A percentile compares a stretch with the other conserved stretches of the same genome.
These are phyloP conservation scores for Escovopsis sp. DNA, from an alignment of 2,329 filamentous ascomycete genomes.

Conservation along the genomic window DNA sequence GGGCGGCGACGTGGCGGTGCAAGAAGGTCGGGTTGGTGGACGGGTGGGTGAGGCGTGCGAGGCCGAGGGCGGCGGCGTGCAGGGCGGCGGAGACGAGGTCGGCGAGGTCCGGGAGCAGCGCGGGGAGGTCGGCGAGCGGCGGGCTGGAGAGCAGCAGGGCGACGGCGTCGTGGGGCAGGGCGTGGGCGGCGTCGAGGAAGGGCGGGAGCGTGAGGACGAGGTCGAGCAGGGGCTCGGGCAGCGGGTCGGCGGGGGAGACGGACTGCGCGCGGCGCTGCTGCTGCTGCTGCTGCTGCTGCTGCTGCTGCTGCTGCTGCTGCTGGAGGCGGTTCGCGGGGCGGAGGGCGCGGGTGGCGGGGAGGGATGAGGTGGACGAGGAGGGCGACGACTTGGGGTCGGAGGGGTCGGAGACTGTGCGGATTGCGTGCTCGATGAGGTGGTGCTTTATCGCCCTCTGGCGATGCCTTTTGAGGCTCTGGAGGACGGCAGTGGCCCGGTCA, in stretches of 20 bases:
- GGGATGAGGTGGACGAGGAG: conserved; percentile 9
- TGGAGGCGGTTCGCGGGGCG: conserved; percentile 5
- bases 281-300: no score
- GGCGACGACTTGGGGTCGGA: conserved; percentile 6
- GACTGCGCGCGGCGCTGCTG: no score
- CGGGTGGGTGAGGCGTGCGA: conserved; percentile 34
- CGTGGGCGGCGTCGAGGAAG: conserved; percentile 24
- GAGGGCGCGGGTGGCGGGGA: conserved; percentile 5
- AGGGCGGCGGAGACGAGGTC: conserved; percentile 35
- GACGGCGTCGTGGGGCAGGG: conserved; percentile 21
- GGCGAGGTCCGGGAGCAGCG: conserved; percentile 33
- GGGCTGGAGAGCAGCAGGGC: conserved; percentile 33
- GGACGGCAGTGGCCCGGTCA: no score
- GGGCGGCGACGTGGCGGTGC: conserved; percentile 39
- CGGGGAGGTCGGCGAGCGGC: conserved; percentile 32
- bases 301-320: conserved; percentile 2
- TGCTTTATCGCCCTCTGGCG: conserved; percentile 34
- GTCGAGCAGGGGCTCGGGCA: conserved; percentile 34
- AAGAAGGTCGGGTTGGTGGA: conserved; percentile 39
- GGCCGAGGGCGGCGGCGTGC: conserved; percentile 30
- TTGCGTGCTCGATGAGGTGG: conserved; percentile 35
- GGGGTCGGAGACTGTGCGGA: conserved; percentile 26
- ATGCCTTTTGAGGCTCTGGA: conserved; percentile 33
- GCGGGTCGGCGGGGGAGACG: conserved; percentile 4
- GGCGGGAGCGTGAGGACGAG: conserved; percentile 40